phyloP scores from a whole-genome alignment of 1,284 basidiomycete genomes.

The Pyrrhoderma noxium region DNA sequence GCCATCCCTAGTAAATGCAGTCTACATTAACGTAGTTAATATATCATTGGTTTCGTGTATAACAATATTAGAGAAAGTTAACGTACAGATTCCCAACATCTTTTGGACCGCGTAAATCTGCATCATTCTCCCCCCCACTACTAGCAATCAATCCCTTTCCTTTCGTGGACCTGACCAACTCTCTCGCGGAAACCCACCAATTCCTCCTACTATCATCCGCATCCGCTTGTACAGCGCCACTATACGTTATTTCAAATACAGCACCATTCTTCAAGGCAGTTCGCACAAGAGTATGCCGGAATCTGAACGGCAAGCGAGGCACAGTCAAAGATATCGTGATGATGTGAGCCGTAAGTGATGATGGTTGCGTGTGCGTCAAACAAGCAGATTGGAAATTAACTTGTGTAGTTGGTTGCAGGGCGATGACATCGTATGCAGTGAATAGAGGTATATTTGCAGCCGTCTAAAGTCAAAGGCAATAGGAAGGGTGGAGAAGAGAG shows the following conservation, averaged over 20 bases:
- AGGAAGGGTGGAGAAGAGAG: not conserved
- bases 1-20: slow-evolving; percentile 59
- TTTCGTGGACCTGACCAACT: slow-evolving; percentile 68
- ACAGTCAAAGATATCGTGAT: slow-evolving; percentile 76
- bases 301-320: slow-evolving; percentile 70
- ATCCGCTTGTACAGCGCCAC: slow-evolving; percentile 60
- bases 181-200: slow-evolving; percentile 75
- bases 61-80: not conserved
- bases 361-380: slow-evolving; percentile 73
- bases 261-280: slow-evolving; percentile 79
- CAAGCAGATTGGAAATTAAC: slow-evolving; percentile 72
- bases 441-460: slow-evolving; percentile 51
- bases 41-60: too few species aligned
- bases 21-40: too few species aligned
- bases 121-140: slow-evolving; percentile 49
- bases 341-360: slow-evolving; percentile 72
- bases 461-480: slow-evolving; percentile 36
- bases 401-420: slow-evolving; percentile 65
- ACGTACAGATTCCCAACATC: slow-evolving; percentile 71
- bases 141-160: slow-evolving; percentile 67
- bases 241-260: slow-evolving; percentile 76
- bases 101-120: slow-evolving; percentile 57
- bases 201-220: slow-evolving; percentile 56
- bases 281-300: slow-evolving; percentile 77
- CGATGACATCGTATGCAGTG: slow-evolving; percentile 67